Percentiles rank a stretch among this genome's conserved stretches.
These are phyloP conservation scores for Eucalyptus curtisii DNA, from an alignment of 345 rosid species.

Conservation along the genomic window DNA sequence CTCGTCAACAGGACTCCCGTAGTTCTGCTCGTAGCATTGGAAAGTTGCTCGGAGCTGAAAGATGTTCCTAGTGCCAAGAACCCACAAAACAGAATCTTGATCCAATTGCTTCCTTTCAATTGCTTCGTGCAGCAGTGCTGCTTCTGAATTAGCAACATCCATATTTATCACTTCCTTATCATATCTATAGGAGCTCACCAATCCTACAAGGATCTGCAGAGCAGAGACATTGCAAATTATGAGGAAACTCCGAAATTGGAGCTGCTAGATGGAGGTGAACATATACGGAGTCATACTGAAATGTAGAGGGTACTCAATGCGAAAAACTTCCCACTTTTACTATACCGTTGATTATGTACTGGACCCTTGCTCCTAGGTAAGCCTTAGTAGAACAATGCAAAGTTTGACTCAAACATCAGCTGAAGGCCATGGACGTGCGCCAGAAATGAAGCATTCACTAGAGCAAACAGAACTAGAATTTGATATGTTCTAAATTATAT, in stretches of 20 bases:
- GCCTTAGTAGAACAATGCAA: not conserved
- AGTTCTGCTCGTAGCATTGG: conserved; percentile 32
- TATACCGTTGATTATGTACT: not conserved
- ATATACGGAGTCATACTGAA: not conserved
- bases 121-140: conserved; percentile 46
- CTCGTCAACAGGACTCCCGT: conserved; percentile 50
- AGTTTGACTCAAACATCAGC: not conserved
- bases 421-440: not conserved
- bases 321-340: not conserved
- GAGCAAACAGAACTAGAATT: not conserved
- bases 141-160: conserved; percentile 53
- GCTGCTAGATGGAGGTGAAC: not conserved
- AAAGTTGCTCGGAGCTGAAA: conserved; percentile 74
- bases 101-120: conserved; percentile 43
- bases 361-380: not conserved
- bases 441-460: not conserved
- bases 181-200: conserved; percentile 68
- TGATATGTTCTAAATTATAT: not conserved
- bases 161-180: conserved; percentile 46
- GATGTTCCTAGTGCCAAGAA: conserved; percentile 60
- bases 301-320: not conserved
- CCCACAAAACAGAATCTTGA: conserved; percentile 44
- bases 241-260: not conserved
- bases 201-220: conserved; percentile 48
- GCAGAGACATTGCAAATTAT: not conserved